Evolutionary conservation across 2,329 filamentous ascomycete genomes (phyloP).

Genomic region (Microcyclospora tardicrescens): DNA sequence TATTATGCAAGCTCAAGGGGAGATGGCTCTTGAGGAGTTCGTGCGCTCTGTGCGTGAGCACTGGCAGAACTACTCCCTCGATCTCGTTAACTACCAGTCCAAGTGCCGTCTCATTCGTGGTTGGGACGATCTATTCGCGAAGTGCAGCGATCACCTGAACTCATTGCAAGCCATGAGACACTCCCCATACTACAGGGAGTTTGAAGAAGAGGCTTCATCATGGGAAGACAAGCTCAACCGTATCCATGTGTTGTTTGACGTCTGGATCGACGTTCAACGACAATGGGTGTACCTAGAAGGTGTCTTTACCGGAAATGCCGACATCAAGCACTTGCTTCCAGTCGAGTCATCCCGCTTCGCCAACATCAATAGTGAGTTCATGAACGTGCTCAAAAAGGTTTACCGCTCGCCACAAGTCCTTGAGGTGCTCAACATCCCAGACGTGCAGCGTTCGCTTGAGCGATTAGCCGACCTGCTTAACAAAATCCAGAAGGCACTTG

Average conservation of each 20-base stretch:
- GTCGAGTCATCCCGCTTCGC: slow-evolving; percentile 95
- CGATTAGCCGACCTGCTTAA: slow-evolving; percentile 91
- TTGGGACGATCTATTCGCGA: slow-evolving; percentile 96
- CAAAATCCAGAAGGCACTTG: slow-evolving; percentile 97
- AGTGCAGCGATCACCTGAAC: slow-evolving; percentile 96
- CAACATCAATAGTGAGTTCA: slow-evolving; percentile 98
- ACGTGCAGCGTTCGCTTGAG: slow-evolving; percentile 90
- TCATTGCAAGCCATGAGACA: slow-evolving; percentile 97
- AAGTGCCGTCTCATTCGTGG: slow-evolving; percentile 95
- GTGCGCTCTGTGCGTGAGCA: slow-evolving; percentile 90
- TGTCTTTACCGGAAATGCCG: slow-evolving; percentile 95
- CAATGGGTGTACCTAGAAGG: slow-evolving; percentile 99
- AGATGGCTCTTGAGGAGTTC: slow-evolving; percentile 97
- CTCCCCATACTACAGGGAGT: slow-evolving; percentile 98
- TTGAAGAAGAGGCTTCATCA: slow-evolving; percentile 87
- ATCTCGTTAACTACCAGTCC: slow-evolving; percentile 93
- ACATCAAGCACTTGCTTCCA: slow-evolving; percentile 95
- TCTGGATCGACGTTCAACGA: slow-evolving; percentile 99
- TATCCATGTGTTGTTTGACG: slow-evolving; percentile 93
- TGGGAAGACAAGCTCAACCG: slow-evolving; percentile 99
- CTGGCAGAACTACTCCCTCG: slow-evolving; percentile 89
- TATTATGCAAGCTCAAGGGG: slow-evolving; percentile 87
- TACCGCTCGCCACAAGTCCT: slow-evolving; percentile 92
- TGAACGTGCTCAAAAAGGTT: slow-evolving; percentile 98
- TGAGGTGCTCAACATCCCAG: slow-evolving; percentile 89